Evolutionary conservation across 176 grass and related monocot genomes (phyloP).

Genomic region (Eleusine indica): DNA sequence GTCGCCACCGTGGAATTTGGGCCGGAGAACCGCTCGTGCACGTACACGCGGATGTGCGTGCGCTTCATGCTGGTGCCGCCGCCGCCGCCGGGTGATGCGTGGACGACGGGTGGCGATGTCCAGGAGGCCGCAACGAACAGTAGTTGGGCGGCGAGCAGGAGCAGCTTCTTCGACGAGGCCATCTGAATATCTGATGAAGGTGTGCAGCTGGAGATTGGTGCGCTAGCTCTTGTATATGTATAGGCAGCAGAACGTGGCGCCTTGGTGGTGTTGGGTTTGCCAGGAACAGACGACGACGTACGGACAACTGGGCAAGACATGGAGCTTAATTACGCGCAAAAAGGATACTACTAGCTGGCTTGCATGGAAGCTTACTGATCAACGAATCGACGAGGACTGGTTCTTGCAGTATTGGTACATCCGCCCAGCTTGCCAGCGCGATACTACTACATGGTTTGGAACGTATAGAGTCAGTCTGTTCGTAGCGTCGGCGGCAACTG

Average conservation of each 20-base stretch:
- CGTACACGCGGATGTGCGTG: constrained; percentile 38
- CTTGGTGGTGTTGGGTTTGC: background rate
- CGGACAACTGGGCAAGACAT: background rate
- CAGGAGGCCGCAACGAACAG: background rate
- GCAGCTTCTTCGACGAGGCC: background rate
- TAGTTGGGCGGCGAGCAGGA: background rate
- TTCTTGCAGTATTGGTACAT: background rate
- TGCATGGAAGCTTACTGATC: background rate
- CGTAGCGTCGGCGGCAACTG: background rate
- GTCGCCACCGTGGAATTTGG: constrained; percentile 10
- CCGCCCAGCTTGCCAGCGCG: background rate
- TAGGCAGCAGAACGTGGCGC: background rate
- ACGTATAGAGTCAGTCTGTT: background rate
- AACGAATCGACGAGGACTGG: background rate
- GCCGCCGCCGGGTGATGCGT: background rate
- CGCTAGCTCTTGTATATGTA: background rate
- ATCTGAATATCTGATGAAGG: background rate
- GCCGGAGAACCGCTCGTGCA: constrained; percentile 38
- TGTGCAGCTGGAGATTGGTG: background rate
- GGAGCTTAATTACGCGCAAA: background rate
- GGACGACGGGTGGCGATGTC: background rate
- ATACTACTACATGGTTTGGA: too few relatives aligned
- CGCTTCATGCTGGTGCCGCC: too few relatives aligned
- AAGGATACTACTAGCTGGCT: background rate
- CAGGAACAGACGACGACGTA: background rate